phyloP scores from a whole-genome alignment of 768 basidiomycete genomes.

The Agaricus subrufescens region DNA sequence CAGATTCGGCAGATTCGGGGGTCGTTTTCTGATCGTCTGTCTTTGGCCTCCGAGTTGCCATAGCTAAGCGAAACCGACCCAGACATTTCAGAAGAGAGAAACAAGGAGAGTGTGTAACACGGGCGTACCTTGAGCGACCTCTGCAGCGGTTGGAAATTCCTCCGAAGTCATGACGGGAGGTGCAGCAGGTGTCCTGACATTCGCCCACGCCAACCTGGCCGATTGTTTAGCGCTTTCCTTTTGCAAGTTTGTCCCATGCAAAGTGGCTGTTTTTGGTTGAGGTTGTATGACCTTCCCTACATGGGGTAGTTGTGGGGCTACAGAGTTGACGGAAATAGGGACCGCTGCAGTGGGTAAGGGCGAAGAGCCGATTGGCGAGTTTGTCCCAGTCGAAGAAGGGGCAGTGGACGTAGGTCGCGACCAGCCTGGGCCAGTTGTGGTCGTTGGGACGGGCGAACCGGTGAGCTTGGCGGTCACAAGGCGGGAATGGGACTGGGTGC shows the following conservation, averaged over 20 bases:
- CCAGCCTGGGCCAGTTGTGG: slow-evolving; percentile 55
- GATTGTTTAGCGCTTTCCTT: slow-evolving; percentile 27
- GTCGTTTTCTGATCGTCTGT: slow-evolving; percentile 37
- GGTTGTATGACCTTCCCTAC: slow-evolving; percentile 65
- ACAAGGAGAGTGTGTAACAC: not conserved
- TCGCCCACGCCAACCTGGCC: slow-evolving; percentile 70
- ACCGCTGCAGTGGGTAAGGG: slow-evolving; percentile 33
- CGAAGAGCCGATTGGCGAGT: slow-evolving; percentile 41
- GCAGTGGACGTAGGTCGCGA: slow-evolving; percentile 74
- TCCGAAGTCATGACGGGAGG: slow-evolving; percentile 39
- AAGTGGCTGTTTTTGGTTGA: slow-evolving; percentile 45
- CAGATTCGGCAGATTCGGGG: slow-evolving; percentile 41
- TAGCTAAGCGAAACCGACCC: slow-evolving; percentile 14
- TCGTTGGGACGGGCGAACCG: slow-evolving; percentile 48
- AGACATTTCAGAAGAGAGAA: slow-evolving; percentile 4
- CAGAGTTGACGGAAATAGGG: slow-evolving; percentile 25
- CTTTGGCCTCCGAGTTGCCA: slow-evolving; percentile 30
- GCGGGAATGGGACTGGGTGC: slow-evolving; percentile 62
- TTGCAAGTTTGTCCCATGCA: slow-evolving; percentile 22
- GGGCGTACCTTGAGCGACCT: slow-evolving; percentile 78
- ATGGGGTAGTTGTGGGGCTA: slow-evolving; percentile 50
- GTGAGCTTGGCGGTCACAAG: slow-evolving; percentile 88
- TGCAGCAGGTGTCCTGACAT: slow-evolving; percentile 39
- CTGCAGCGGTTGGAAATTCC: slow-evolving; percentile 96
- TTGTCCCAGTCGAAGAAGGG: slow-evolving; percentile 44